These are phyloP conservation scores for Camelina laxa DNA, from an alignment of 345 rosid genomes.

Conservation along the genomic window DNA sequence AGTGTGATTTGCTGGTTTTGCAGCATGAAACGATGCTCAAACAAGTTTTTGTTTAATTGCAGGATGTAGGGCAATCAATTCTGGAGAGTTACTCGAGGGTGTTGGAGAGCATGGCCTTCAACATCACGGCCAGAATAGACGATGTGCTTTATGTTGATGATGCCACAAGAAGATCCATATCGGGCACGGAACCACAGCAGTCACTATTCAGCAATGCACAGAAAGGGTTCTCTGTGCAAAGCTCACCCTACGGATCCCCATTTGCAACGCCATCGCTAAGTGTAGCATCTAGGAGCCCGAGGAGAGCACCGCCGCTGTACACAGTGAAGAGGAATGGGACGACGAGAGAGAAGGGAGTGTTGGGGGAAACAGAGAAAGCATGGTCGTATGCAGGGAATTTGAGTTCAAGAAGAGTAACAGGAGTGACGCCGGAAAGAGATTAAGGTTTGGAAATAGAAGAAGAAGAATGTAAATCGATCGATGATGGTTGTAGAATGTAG, in stretches of 20 bases:
- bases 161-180: conserved; percentile 58
- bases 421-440: conserved; percentile 88
- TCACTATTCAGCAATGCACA: conserved; percentile 76
- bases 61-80: conserved; percentile 98
- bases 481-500: conserved; percentile 17
- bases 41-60: conserved; percentile 24
- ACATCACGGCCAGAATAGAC: conserved; percentile 95
- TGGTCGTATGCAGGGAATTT: conserved; percentile 83
- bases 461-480: conserved; percentile 30
- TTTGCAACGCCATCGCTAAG: conserved; percentile 73
- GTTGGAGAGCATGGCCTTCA: conserved; percentile 98
- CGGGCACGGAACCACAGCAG: conserved; percentile 57
- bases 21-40: neutral
- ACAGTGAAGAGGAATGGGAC: conserved; percentile 46
- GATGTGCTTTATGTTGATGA: conserved; percentile 94
- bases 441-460: conserved; percentile 39
- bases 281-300: conserved; percentile 64
- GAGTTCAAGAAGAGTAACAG: conserved; percentile 65
- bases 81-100: conserved; percentile 99
- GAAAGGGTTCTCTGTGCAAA: conserved; percentile 73
- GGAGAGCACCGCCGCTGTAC: conserved; percentile 50
- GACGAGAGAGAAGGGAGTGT: conserved; percentile 49
- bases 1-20: neutral
- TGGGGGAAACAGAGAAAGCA: conserved; percentile 57
- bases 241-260: conserved; percentile 71